These are phyloP conservation scores for Skeletonema tropicum DNA, from an alignment of 108 stramenopile species.

Conservation along the genomic window DNA sequence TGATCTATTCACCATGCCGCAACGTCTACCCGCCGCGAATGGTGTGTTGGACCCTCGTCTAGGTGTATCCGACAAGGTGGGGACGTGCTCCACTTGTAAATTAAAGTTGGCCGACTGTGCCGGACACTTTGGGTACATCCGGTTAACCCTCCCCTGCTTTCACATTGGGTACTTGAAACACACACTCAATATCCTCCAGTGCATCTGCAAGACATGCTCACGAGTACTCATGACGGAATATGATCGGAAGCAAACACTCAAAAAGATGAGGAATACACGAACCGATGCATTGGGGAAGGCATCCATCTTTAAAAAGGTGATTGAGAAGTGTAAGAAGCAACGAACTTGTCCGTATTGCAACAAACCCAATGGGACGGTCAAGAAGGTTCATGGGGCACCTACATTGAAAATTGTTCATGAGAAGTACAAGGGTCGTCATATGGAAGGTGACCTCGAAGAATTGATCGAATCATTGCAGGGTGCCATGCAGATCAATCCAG, in stretches of 20 bases:
- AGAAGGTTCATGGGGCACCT: constrained; percentile 92
- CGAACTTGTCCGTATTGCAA: constrained; percentile 88
- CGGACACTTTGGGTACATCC: constrained; percentile 96
- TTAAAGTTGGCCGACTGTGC: constrained; percentile 92
- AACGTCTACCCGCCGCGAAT: constrained; percentile 85
- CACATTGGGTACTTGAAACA: constrained; percentile 98
- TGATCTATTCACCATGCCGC: constrained; percentile 94
- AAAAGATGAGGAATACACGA: constrained; percentile 80
- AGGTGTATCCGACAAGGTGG: constrained; percentile 93
- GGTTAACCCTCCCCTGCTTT: constrained; percentile 95
- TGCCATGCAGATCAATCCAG: constrained; percentile 79
- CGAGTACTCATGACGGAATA: constrained; percentile 82
- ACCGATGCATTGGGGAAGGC: constrained; percentile 83
- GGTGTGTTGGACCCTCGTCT: constrained; percentile 94
- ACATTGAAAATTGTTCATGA: constrained; percentile 96
- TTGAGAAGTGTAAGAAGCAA: constrained; percentile 93
- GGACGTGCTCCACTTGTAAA: constrained; percentile 93
- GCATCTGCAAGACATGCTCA: constrained; percentile 98
- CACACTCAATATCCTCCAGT: constrained; percentile 89
- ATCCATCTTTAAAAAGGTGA: constrained; percentile 81
- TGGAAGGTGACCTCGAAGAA: constrained; percentile 75
- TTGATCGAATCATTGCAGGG: constrained; percentile 57
- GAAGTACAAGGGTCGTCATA: constrained; percentile 77
- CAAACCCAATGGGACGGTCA: constrained; percentile 92
- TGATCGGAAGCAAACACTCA: constrained; percentile 65